Conservation (phyloP, 1,284 basidiomycete species). For the Coniferiporia weirii region DNA sequence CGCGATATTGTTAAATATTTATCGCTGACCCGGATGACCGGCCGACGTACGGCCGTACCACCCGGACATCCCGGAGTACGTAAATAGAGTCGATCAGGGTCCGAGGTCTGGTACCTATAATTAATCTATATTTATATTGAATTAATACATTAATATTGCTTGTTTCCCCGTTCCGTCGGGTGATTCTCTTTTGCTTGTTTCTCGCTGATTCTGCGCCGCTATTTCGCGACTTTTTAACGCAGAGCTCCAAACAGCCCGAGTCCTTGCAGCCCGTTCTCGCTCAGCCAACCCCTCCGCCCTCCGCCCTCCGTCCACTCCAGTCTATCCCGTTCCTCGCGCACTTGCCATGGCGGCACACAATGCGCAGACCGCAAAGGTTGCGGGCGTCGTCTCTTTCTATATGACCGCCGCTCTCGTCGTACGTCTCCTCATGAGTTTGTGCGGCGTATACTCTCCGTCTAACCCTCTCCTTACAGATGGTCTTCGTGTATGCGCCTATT, state of each 20-base stretch:
- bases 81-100: background rate
- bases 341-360: conserved; percentile 24
- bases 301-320: no score
- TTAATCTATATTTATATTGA: no score
- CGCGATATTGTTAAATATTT: no score
- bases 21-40: no score
- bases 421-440: conserved; percentile 27
- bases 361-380: conserved; percentile 43
- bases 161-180: no score
- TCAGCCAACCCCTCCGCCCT: background rate
- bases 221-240: no score
- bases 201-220: background rate
- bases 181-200: background rate
- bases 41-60: no score
- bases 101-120: background rate
- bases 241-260: background rate
- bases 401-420: conserved; percentile 70
- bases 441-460: conserved; percentile 3
- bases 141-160: no score
- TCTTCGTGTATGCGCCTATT: conserved; percentile 23
- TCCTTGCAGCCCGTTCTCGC: background rate
- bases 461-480: conserved; percentile 20
- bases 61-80: no score
- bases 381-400: conserved; percentile 71
- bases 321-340: background rate